Evolutionary conservation across 1,284 basidiomycete genomes (phyloP).

Genomic region (Boletellus sp.): DNA sequence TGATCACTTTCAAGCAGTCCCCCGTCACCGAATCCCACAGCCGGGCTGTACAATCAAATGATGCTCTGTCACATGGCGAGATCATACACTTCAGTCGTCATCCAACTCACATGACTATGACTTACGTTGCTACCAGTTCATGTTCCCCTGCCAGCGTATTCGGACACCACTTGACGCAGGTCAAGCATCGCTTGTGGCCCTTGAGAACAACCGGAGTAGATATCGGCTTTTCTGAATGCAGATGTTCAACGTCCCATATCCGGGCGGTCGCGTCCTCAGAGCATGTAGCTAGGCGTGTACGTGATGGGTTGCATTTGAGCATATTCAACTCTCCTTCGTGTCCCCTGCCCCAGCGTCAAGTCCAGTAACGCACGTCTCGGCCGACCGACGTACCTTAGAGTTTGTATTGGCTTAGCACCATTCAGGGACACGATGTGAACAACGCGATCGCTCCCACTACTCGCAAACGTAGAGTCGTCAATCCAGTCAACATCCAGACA

Average conservation of each 20-base stretch:
- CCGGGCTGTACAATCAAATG: conserved; percentile 72
- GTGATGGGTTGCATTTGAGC: conserved; percentile 63
- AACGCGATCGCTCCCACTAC: conserved; percentile 67
- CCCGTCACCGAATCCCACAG: conserved; percentile 78
- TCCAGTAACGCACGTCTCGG: not conserved
- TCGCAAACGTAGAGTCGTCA: conserved; percentile 67
- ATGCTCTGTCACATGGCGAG: conserved; percentile 45
- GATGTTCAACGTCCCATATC: conserved; percentile 61
- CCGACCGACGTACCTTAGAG: conserved; percentile 46
- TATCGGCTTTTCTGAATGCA: conserved; percentile 26
- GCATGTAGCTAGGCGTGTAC: conserved; percentile 70
- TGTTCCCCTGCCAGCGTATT: conserved; percentile 41
- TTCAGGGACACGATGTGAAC: conserved; percentile 60
- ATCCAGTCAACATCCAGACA: conserved; percentile 83
- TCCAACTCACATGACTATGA: conserved; percentile 29
- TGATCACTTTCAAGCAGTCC: conserved; percentile 63
- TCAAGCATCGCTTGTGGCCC: conserved; percentile 68
- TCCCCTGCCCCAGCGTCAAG: conserved; percentile 45
- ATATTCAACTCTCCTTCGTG: conserved; percentile 78
- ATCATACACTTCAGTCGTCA: not conserved
- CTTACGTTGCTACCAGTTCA: conserved; percentile 70
- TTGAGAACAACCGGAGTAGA: conserved; percentile 42
- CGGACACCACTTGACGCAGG: conserved; percentile 72
- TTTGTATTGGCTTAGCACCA: conserved; percentile 49
- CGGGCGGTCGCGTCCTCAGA: conserved; percentile 77